Evolutionary conservation across 1,139 yeast genomes (phyloP), one percentile per base, ranked within the genome.

Genomic region (Petasospora fabianii): DNA sequence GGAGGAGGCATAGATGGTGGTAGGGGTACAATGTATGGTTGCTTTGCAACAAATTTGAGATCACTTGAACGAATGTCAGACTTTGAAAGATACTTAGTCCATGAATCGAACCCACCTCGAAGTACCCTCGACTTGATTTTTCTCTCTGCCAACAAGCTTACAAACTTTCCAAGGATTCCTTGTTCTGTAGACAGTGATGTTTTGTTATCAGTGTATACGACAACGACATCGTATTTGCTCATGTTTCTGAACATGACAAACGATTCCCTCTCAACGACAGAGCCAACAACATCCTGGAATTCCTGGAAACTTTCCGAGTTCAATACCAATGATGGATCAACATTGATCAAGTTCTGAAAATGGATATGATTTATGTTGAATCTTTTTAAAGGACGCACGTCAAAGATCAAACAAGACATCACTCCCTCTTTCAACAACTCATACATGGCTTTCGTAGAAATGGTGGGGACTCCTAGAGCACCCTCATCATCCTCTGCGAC

Each of bases 361-460:
- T 65, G 69, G 11, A 83, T 74, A 53, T 79, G 86, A 48, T 77
- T 75, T 19, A 69, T 59, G 22, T 68, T 63, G 48, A 61, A 79
- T 27, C 73, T 74, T 37, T 66, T 67, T 11, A 66, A 54, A 5
- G 76, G 64, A 46, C 92, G 61, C 38, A 73, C 67, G 56, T 84
- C 92, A 32, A 83, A 69, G 10, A 80, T 44, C 35, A 80, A 55
- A 7, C 46, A 32, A 2, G 57, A 47, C 6, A 44, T 46, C 1
- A 38, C 31, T 3, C 48, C 50, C 24, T 46, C 45, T 3, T 53
- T 46, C 24, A 63, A 38, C 4, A 53, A 42, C 2, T 58, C 47
- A 31, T 48, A 59, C 13, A 63, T 41, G 21, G 51, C 50, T n/a
- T 60, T 58, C 1, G 62, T 48, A 4, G 61, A 49, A 2, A 65